Percentiles rank a stretch among this genome's conserved stretches.
These are phyloP conservation scores for Pleurotus tuoliensis DNA, from an alignment of 768 basidiomycete genomes.

Conservation along the genomic window DNA sequence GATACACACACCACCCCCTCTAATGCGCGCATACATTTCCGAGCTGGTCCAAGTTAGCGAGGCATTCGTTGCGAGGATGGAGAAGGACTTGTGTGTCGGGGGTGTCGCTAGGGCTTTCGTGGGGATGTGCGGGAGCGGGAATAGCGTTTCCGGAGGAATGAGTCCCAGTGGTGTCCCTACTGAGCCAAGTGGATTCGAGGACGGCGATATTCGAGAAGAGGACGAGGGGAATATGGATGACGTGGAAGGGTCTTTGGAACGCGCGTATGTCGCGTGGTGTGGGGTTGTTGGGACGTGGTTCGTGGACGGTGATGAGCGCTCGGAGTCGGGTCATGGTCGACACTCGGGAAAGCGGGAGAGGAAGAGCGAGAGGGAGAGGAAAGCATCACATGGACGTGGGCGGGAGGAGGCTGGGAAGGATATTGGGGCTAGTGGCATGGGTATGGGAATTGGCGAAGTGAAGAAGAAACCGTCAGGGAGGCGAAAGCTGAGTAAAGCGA, in stretches of 20 bases:
- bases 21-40: constrained; percentile 36
- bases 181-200: too few species aligned
- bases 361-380: neutral
- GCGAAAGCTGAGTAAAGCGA: too few species aligned
- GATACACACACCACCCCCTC: constrained; percentile 28
- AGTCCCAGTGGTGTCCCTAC: too few species aligned
- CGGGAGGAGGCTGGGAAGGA: neutral
- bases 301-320: constrained; percentile 7
- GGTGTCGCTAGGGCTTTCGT: constrained; percentile 51
- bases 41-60: constrained; percentile 38
- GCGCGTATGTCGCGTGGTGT: constrained; percentile 47
- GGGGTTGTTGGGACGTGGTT: constrained; percentile 41
- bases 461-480: too few species aligned
- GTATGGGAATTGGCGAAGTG: neutral
- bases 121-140: constrained; percentile 9
- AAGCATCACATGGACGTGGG: neutral
- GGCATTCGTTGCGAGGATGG: constrained; percentile 30
- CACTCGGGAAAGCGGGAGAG: neutral
- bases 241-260: constrained; percentile 28
- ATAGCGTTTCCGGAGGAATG: neutral
- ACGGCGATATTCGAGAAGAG: too few species aligned
- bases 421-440: neutral
- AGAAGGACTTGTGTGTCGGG: constrained; percentile 45
- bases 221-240: constrained; percentile 31
- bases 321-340: neutral